Base-by-base conservation (phyloP, 192 early-diverging fungal genomes). In the Backusella circina region DNA sequence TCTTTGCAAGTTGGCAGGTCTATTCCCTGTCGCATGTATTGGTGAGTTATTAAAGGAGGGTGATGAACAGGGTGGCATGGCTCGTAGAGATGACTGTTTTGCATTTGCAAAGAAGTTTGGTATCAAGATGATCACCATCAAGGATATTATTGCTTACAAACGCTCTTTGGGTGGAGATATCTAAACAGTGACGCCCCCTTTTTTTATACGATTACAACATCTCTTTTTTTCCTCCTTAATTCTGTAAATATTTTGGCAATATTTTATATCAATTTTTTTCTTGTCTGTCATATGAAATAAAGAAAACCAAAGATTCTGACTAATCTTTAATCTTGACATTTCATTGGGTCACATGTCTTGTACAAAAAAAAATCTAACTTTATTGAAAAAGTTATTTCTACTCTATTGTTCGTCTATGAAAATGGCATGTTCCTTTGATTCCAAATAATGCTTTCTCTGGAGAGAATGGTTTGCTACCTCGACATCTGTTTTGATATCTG, bases 401-500 rank as follows among this genome's bases (percentile, higher is more conserved):
- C 2, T 23, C 23, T 61, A 28, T 28, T 7, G 21, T 12, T 61
- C 10, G 23, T 61, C 21, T 61, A 26, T 61, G 23, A 68, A 68
- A 28, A 70, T 30, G 37, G 12, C 5, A 13, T 70, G 69, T 47
- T 76, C 41, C 18, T 47, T 70, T 70, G 39, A 77, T 16, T 66
- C 69, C 38, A 47, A 32, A 76, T 94, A 95, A 13, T 83, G 85
- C 5, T 85, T 80, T 28, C 94, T 78, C 21, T 79, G 79, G 51
- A 95, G 67, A 6, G 91, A 94, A 30, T 89, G 86, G 33, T 89
- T 82, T 1, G 95, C 94, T 2, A 92, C 93, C 47, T 88, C 77
- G 67, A 98, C 96, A 70, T 99, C 97, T 12, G 85, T 90, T 64
- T 95, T 91, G 78, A 99, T 99, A 75, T 98, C 97, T n/a, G 87